Conservation (phyloP, 2,329 filamentous ascomycete species). For the Xylariaceae sp. region DNA sequence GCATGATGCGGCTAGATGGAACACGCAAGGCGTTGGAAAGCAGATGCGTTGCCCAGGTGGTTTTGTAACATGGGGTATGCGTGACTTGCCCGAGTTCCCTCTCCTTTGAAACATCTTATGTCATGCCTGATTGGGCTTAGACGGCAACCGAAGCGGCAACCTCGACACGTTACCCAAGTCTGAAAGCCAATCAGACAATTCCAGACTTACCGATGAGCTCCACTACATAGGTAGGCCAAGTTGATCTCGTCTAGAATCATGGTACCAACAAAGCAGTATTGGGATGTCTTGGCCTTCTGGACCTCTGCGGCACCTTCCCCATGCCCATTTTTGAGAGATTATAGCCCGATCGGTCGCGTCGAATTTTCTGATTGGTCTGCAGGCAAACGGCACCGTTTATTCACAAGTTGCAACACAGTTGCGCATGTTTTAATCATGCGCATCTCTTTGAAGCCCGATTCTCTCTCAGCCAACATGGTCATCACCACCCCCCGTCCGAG, state of each 20-base stretch:
- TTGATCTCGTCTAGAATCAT: slow-evolving; percentile 7
- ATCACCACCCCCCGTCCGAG: slow-evolving; percentile 16
- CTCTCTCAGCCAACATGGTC: slow-evolving; percentile 23
- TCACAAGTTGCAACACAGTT: slow-evolving; percentile 22
- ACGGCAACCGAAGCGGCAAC: slow-evolving; percentile 1
- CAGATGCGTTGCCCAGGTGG: no score
- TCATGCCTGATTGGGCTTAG: slow-evolving; percentile 19
- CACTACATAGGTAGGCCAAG: slow-evolving; percentile 11
- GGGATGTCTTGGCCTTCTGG: not conserved
- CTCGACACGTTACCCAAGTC: slow-evolving; percentile 11
- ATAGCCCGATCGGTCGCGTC: slow-evolving; percentile 12
- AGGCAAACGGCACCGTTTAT: slow-evolving; percentile 5
- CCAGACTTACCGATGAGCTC: slow-evolving; percentile 18
- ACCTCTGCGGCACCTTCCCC: no score
- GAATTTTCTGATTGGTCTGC: slow-evolving; percentile 42
- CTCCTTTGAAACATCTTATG: slow-evolving; percentile 11
- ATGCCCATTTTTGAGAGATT: no score
- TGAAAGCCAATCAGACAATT: slow-evolving; percentile 20
- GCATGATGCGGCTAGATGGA: slow-evolving; percentile 4
- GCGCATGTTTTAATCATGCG: slow-evolving; percentile 27
- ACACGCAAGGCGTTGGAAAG: slow-evolving; percentile 5
- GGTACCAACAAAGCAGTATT: not conserved
- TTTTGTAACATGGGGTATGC: no score
- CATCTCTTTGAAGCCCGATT: no score
- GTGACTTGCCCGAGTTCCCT: no score